Percentiles rank a stretch among this genome's conserved stretches.
Conservation (phyloP, 2,329 filamentous ascomycete genomes). For the Fusarium albosuccineum region DNA sequence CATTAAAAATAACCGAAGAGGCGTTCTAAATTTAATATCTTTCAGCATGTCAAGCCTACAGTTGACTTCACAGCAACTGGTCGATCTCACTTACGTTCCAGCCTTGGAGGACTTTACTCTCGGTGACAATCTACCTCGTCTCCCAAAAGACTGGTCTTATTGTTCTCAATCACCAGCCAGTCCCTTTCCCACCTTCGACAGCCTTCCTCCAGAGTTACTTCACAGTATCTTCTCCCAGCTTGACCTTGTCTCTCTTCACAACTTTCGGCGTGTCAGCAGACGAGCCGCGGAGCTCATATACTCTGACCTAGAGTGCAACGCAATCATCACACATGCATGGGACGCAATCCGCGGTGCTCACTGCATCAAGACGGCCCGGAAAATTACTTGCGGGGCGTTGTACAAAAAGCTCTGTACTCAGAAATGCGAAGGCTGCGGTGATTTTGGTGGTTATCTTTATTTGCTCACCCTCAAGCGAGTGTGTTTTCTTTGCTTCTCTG, state of each 20-base stretch:
- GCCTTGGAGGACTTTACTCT: not conserved
- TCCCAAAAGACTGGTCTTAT: conserved; percentile 1
- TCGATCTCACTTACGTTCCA: not conserved
- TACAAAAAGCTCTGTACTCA: conserved; percentile 6
- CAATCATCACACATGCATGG: conserved; percentile 8
- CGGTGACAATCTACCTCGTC: not conserved
- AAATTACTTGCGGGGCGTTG: conserved; percentile 2
- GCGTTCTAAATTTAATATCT: not conserved
- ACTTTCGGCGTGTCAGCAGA: conserved; percentile 4
- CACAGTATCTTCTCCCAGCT: conserved; percentile 11
- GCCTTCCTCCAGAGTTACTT: conserved; percentile 7
- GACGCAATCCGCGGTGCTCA: conserved; percentile 8
- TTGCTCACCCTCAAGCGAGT: conserved; percentile 19
- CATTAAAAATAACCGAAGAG: not conserved
- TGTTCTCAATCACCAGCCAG: not conserved
- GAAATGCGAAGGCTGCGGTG: conserved; percentile 14
- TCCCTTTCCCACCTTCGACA: not conserved
- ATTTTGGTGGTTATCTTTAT: conserved; percentile 25
- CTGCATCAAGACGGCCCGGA: conserved; percentile 2
- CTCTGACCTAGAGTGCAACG: conserved; percentile 3
- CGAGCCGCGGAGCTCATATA: conserved; percentile 12
- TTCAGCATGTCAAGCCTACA: not conserved
- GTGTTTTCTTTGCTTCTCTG: conserved; percentile 16
- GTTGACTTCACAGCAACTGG: not conserved
- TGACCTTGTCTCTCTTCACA: conserved; percentile 6